Base-by-base conservation (phyloP, 2,329 filamentous ascomycete species). In the Colletotrichum falcatum region DNA sequence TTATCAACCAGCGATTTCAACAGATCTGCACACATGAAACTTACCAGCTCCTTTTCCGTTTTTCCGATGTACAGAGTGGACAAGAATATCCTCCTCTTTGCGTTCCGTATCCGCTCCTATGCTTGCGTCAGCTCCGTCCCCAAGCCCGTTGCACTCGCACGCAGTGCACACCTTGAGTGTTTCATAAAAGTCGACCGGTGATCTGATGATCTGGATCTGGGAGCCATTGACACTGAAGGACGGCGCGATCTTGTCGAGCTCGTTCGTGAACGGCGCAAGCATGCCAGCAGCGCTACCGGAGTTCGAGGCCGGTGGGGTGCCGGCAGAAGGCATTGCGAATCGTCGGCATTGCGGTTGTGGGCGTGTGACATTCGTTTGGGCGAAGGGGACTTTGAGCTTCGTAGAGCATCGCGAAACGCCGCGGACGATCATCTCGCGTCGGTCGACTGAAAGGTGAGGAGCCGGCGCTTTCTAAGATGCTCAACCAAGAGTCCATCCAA, bases 1-100 rank as follows among this genome's bases (percentile, higher is more conserved):
- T 23, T 49, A 39, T 61, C 4, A 71, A 46, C 20, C 37, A 0
- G 26, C 26, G 3, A 16, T 6, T 28, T 9, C n/a, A 37, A n/a
- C 9, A 8, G 5, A n/a, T n/a, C 0, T 46, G 42, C 14, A 26
- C 8, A 16, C 5, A 5, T 12, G 4, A 3, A 60, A 64, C 83
- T 63, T 83, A 91, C 89, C 77, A 99, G 86, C 75, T 98, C 96
- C 81, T 91, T 87, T 81, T 99, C 96, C 1, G 92, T 92, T 80
- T 95, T 97, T 73, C 96, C 96, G 78, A 99, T 96, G 79, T 99
- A 99, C 62, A 99, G 84, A 0, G 96, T 99, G n/a, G 95, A 97
- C 60, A 99, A 84, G 79, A 97, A 99, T 74, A 99, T 92, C 70
- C 93, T 89, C 62, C 83, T 86, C 79, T 94, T 89, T 12, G 96